Evolutionary conservation across 805 yeast species (phyloP), one percentile per base, ranked within the genome.

Genomic region (Hanseniaspora singularis): DNA sequence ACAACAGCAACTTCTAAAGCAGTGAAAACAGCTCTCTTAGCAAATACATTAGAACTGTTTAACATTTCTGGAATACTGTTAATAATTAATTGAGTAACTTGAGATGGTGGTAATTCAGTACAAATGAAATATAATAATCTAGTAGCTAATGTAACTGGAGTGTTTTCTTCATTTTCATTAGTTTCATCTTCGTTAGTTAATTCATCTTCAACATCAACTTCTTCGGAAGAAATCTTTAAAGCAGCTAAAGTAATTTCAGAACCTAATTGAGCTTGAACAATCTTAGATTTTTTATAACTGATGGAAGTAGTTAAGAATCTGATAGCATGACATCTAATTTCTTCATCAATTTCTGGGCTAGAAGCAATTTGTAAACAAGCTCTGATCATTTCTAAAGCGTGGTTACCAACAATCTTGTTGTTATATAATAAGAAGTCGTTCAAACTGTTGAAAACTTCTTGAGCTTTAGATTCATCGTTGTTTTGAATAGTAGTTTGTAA

Each of bases 151-250:
- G 81, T 64, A 37, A 78, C 65, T 49, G 95, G 94, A 47, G 79
- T 73, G 57, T 77, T 81, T 65, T 89, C 97, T 66, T 87, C 96
- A 59, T 85, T 87, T 64, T 87, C 96, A 55, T 84, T 89, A 56
- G 87, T 94, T 60, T 84, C 95, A 52, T 81, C 88, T 57, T 82
- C 89, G 51, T 75, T 79, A 52, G 77, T 76, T 53, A 82, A 71
- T 60, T 81, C 89, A 30, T 74, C 79, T 46, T 76, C 83, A 38
- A 76, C 81, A 54, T 82, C 92, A 47, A 80, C 76, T 56, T 82
- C 94, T 65, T 85, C 95, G 52, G 87, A 72, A 20, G 92, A 81
- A 52, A 89, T 77, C 55, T 74, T 72, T 50, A 85, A 68, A 49
- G 92, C 89, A 51, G 81, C 72, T 52, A 74, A 63, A 36, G 92